These are phyloP conservation scores for Selenicereus undatus DNA, from an alignment of 148 eudicot species.

Conservation along the genomic window DNA sequence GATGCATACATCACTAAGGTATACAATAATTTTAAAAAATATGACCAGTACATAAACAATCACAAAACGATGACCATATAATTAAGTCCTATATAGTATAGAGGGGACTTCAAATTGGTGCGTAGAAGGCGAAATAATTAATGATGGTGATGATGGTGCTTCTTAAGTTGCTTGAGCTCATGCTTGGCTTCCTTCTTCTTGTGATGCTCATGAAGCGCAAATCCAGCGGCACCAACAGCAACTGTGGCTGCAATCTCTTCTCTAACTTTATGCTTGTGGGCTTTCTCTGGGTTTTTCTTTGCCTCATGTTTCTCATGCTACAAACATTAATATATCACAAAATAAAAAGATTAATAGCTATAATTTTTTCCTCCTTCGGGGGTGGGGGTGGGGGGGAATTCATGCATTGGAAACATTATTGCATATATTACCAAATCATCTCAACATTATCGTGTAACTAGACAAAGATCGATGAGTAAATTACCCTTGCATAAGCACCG, in stretches of 20 bases:
- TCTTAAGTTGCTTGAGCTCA: constrained; percentile 19
- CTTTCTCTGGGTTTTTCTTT: constrained; percentile 20
- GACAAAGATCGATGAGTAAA: background rate
- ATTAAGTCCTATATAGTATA: no score
- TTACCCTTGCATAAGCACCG: constrained; percentile 25
- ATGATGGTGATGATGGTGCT: constrained; percentile 13
- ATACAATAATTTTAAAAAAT: no score
- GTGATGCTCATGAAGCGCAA: constrained; percentile 28
- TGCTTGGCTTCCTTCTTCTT: constrained; percentile 30
- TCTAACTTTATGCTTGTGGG: constrained; percentile 27
- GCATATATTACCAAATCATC: no score
- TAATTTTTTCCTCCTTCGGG: background rate
- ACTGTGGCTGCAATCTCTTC: constrained; percentile 19
- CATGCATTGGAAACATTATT: no score
- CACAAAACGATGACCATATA: no score
- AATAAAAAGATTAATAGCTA: background rate
- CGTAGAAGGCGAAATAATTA: no score
- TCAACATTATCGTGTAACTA: background rate
- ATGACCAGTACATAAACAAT: no score
- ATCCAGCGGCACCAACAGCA: constrained; percentile 29
- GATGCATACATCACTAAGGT: no score
- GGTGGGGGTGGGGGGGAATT: no score
- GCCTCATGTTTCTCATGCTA: constrained; percentile 31
- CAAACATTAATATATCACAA: background rate
- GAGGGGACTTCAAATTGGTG: no score